Evolutionary conservation across 805 yeast genomes (phyloP).

Genomic region (Starmerella vaccinii): DNA sequence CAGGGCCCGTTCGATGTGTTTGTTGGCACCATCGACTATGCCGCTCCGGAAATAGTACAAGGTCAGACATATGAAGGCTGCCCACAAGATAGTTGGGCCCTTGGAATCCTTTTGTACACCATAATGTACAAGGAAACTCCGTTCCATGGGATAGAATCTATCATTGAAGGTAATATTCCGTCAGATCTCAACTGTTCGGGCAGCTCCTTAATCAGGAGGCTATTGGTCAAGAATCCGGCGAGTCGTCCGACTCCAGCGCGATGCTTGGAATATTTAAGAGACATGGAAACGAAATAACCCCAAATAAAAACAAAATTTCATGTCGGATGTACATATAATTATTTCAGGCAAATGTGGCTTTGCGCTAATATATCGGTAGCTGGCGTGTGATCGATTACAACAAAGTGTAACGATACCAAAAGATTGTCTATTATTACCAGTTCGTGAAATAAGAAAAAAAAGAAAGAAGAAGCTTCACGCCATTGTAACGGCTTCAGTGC

Average conservation of each 20-base stretch:
- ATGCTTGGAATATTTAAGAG: slow-evolving; percentile 1
- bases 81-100: slow-evolving; percentile 96
- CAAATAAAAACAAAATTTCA: background rate
- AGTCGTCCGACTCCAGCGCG: slow-evolving; percentile 14
- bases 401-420: too few relatives aligned
- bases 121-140: slow-evolving; percentile 90
- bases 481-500: background rate
- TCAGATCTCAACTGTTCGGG: slow-evolving; percentile 7
- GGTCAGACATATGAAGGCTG: slow-evolving; percentile 86
- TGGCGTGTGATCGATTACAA: too few relatives aligned
- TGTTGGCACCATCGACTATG: slow-evolving; percentile 95
- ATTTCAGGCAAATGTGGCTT: too few relatives aligned
- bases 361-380: too few relatives aligned
- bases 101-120: slow-evolving; percentile 84
- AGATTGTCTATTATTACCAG: too few relatives aligned
- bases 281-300: background rate
- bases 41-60: slow-evolving; percentile 88
- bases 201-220: background rate
- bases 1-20: slow-evolving; percentile 96
- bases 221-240: slow-evolving; percentile 7
- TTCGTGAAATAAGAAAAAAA: background rate
- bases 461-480: background rate
- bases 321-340: too few relatives aligned
- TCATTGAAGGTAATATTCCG: slow-evolving; percentile 70
- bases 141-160: slow-evolving; percentile 89